These are phyloP conservation scores for Backusella sp. DNA, from an alignment of 192 early-diverging fungal species.

Conservation along the genomic window DNA sequence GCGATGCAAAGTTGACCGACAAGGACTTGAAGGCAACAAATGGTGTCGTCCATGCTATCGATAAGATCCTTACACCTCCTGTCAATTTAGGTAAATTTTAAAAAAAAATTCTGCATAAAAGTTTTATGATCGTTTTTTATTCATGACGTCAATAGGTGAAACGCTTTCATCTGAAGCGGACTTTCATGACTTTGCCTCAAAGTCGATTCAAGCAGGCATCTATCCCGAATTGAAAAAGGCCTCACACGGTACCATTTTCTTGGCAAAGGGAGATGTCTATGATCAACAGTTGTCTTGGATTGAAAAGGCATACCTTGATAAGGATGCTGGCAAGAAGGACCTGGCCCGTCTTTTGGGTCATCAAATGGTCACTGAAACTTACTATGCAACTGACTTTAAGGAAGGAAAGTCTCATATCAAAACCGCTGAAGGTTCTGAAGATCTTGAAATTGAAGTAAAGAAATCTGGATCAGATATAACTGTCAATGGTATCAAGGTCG, in stretches of 20 bases:
- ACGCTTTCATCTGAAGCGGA: not conserved
- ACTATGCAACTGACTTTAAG: constrained; percentile 37
- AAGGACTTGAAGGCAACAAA: constrained; percentile 43
- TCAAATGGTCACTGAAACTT: constrained; percentile 40
- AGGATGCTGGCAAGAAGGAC: constrained; percentile 38
- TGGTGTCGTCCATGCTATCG: constrained; percentile 49
- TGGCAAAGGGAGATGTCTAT: constrained; percentile 31
- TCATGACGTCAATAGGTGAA: constrained; percentile 11
- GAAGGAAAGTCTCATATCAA: constrained; percentile 11
- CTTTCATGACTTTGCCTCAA: constrained; percentile 29
- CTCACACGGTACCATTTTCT: constrained; percentile 48
- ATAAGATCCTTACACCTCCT: constrained; percentile 37
- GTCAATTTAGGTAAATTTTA: constrained; percentile 28
- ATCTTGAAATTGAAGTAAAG: constrained; percentile 15
- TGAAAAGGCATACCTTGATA: constrained; percentile 29
- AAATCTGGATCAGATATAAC: constrained; percentile 4
- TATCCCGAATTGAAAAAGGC: constrained; percentile 25
- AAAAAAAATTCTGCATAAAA: not conserved
- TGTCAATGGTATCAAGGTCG: constrained; percentile 23
- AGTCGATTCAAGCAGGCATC: constrained; percentile 22
- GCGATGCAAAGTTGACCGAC: constrained; percentile 9
- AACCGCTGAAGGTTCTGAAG: constrained; percentile 26
- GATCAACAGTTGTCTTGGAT: constrained; percentile 25
- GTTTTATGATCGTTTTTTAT: not conserved
- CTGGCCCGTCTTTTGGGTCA: constrained; percentile 37